Evolutionary conservation across 1,284 basidiomycete species (phyloP).

Genomic region (Ceratobasidium sp.): DNA sequence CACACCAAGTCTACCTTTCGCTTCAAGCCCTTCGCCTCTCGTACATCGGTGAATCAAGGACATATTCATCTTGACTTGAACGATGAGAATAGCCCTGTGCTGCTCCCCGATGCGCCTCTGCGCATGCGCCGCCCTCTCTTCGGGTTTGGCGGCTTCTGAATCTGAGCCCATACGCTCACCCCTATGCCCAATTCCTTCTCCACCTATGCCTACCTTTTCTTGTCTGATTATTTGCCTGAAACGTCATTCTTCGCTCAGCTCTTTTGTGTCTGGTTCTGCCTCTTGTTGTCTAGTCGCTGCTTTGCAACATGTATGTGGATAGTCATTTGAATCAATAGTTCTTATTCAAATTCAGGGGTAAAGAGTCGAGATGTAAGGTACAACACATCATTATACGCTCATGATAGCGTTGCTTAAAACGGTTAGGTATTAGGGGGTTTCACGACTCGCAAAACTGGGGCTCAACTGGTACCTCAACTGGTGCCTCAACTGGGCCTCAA

Average conservation of each 20-base stretch:
- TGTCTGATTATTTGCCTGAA: background rate
- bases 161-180: constrained; percentile 1
- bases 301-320: background rate
- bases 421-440: no score
- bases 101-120: constrained; percentile 4
- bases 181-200: background rate
- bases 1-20: background rate
- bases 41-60: background rate
- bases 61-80: background rate
- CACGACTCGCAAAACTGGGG: no score
- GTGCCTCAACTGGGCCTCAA: no score
- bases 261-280: background rate
- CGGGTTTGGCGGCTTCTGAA: background rate
- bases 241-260: background rate
- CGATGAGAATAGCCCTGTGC: background rate
- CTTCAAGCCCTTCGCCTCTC: constrained; percentile 23
- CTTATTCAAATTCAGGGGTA: no score
- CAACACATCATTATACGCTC: no score
- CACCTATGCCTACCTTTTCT: background rate
- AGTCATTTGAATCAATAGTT: background rate
- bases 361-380: no score
- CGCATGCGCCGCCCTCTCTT: constrained; percentile 22
- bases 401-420: no score
- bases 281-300: no score
- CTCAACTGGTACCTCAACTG: no score